phyloP scores from a whole-genome alignment of 2,329 filamentous ascomycete genomes.

The Talaromyces sp. region DNA sequence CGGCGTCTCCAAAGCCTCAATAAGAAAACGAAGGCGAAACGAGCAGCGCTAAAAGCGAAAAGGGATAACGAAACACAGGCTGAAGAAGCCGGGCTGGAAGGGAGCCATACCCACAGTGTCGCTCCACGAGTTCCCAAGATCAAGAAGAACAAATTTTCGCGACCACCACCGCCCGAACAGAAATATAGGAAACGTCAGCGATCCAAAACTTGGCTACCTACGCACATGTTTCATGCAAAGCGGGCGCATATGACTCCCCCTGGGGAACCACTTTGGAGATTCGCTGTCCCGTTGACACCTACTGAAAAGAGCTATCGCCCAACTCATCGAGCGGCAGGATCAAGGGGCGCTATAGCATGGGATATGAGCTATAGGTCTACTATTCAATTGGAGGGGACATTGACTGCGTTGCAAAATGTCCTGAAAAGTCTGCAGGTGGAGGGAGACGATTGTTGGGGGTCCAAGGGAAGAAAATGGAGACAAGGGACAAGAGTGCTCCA shows the following conservation, averaged over 20 bases:
- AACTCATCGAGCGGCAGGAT: conserved; percentile 72
- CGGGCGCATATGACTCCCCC: conserved; percentile 81
- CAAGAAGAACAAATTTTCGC: conserved; percentile 64
- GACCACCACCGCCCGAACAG: conserved; percentile 55
- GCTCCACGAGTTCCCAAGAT: conserved; percentile 56
- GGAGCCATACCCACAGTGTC: conserved; percentile 30
- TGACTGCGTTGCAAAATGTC: conserved; percentile 59
- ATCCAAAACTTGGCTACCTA: conserved; percentile 90
- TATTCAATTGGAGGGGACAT: conserved; percentile 66
- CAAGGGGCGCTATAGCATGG: conserved; percentile 77
- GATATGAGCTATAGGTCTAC: conserved; percentile 93
- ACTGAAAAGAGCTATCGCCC: conserved; percentile 86
- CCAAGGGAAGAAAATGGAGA: conserved; percentile 66
- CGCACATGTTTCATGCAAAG: conserved; percentile 91
- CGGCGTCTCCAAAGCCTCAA: conserved; percentile 62
- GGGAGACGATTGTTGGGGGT: conserved; percentile 56
- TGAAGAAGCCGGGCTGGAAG: conserved; percentile 22
- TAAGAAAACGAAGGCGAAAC: conserved; percentile 38
- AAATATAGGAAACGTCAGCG: conserved; percentile 82
- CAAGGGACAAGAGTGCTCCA: conserved; percentile 54
- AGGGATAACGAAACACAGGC: conserved; percentile 27
- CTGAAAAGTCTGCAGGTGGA: conserved; percentile 61
- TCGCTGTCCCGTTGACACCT: conserved; percentile 76
- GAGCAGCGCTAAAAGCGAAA: conserved; percentile 41
- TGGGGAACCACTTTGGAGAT: conserved; percentile 78